Conservation (phyloP, 495 filamentous ascomycete species). For the Rostrohypoxylon terebratum region DNA sequence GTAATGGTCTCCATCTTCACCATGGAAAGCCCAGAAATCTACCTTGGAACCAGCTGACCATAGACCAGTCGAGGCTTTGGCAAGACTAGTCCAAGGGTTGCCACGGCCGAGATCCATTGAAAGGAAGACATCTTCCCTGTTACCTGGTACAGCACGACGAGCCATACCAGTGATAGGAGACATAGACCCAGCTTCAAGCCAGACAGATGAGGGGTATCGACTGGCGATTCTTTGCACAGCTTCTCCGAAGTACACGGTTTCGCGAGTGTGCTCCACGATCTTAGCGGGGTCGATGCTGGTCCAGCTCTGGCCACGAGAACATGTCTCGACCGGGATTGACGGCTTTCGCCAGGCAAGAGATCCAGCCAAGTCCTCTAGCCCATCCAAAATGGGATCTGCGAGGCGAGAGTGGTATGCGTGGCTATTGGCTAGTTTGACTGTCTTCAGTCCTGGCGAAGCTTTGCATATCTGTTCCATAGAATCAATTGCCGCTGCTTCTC, state of each 20-base stretch:
- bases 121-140: slow-evolving; percentile 11
- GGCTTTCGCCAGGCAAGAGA: slow-evolving; percentile 47
- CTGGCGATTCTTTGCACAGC: slow-evolving; percentile 49
- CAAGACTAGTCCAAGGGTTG: slow-evolving; percentile 32
- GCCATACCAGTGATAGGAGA: slow-evolving; percentile 52
- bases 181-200: slow-evolving; percentile 54
- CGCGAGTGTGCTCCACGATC: slow-evolving; percentile 48
- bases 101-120: slow-evolving; percentile 17
- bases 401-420: slow-evolving; percentile 62
- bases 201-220: slow-evolving; percentile 45
- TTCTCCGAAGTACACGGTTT: slow-evolving; percentile 52
- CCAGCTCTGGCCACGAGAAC: slow-evolving; percentile 31
- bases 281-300: slow-evolving; percentile 5
- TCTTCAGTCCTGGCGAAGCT: slow-evolving; percentile 13
- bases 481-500: slow-evolving; percentile 43
- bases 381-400: slow-evolving; percentile 51
- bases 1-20: slow-evolving; percentile 38
- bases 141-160: slow-evolving; percentile 22
- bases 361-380: slow-evolving; percentile 43
- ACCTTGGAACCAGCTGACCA: slow-evolving; percentile 45
- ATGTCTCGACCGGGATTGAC: slow-evolving; percentile 51
- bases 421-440: slow-evolving; percentile 50
- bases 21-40: slow-evolving; percentile 41
- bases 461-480: slow-evolving; percentile 27
- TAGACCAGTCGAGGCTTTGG: slow-evolving; percentile 39